phyloP scores from a whole-genome alignment of 305 asterid species.

The Fraxinus paxiana region DNA sequence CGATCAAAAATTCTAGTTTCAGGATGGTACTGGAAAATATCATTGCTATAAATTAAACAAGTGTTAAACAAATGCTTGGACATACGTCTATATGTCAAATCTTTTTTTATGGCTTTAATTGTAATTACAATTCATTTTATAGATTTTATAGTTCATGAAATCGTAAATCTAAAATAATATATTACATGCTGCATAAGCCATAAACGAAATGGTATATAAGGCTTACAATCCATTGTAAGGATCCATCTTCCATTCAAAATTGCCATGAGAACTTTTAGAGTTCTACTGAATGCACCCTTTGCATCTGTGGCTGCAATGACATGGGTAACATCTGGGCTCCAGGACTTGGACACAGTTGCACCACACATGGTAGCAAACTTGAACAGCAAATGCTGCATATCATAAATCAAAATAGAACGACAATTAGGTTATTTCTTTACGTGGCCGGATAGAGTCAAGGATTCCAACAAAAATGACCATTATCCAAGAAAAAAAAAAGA shows the following conservation, averaged over 20 bases:
- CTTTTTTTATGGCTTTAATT: background rate
- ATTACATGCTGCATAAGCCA: background rate
- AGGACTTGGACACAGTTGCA: constrained; percentile 61
- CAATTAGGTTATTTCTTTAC: constrained; percentile 14
- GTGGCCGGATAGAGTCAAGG: background rate
- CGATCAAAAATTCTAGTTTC: background rate
- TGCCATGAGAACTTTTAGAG: constrained; percentile 84
- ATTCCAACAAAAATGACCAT: background rate
- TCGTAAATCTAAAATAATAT: background rate
- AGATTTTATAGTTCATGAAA: background rate
- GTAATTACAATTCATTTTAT: background rate
- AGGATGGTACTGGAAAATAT: background rate
- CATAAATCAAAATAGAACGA: constrained; percentile 16
- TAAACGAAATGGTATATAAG: constrained; percentile 9
- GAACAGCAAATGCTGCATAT: constrained; percentile 48
- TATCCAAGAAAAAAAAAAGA: background rate
- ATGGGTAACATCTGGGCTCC: constrained; percentile 76
- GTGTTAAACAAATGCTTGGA: background rate
- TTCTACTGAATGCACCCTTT: constrained; percentile 78
- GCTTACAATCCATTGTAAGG: constrained; percentile 74
- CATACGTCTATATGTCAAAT: background rate
- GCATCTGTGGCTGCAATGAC: constrained; percentile 75
- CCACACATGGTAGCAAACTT: constrained; percentile 58
- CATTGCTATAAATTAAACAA: background rate
- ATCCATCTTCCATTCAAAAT: constrained; percentile 82